Conservation (phyloP, 179 eudicot genomes). For the Nepenthes alata region DNA sequence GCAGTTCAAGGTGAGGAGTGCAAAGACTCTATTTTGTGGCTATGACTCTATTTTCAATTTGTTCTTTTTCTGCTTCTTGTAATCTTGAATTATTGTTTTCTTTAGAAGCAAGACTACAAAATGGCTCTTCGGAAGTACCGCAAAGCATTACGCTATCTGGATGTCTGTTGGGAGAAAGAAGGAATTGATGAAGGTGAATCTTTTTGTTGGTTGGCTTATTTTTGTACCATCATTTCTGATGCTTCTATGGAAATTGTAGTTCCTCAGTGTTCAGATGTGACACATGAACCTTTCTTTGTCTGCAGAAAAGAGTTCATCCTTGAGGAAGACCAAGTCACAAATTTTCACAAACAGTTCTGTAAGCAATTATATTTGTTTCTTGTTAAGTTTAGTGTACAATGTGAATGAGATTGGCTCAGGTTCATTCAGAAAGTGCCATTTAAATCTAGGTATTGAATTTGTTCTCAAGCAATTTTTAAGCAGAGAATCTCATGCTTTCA, state of each 20-base stretch:
- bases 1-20: constrained; percentile 47
- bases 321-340: constrained; percentile 70
- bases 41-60: not conserved
- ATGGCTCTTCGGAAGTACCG: constrained; percentile 86
- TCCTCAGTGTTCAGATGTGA: not conserved
- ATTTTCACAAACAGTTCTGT: constrained; percentile 83
- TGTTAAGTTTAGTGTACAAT: not conserved
- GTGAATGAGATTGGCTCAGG: too few species aligned
- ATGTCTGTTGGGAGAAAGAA: constrained; percentile 84
- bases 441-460: too few species aligned
- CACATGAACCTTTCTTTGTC: not conserved
- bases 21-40: too few species aligned
- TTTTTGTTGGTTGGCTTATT: not conserved
- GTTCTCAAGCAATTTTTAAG: too few species aligned
- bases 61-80: not conserved
- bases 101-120: constrained; percentile 75
- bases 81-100: constrained; percentile 1
- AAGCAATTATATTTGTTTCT: constrained; percentile 18
- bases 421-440: too few species aligned
- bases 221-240: not conserved
- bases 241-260: not conserved
- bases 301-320: constrained; percentile 48
- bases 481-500: too few species aligned
- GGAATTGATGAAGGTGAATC: constrained; percentile 63
- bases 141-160: constrained; percentile 74